Evolutionary conservation across 805 yeast genomes (phyloP), one percentile per base, ranked within the genome.

Genomic region (Priceomyces haplophilus): DNA sequence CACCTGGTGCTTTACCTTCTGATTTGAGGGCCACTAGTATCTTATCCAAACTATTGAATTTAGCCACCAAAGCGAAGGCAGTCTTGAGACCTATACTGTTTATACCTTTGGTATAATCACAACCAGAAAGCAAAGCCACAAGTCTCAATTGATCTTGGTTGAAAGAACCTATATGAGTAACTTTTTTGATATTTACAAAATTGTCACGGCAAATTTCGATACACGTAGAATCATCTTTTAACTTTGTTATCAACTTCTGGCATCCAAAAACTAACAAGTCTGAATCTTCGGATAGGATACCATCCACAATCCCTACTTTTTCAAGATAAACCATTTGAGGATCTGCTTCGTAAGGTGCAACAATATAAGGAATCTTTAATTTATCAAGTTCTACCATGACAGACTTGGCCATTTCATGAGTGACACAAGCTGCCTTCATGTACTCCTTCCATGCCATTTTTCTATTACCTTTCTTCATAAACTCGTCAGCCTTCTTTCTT

Each of bases 261-360:
- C 95, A 87, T 0, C 99, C 99, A 69, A 91, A 93, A 1, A 93
- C 75, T 17, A 93, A 67, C 50, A 93, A 70, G 65, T 93, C 99
- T 0, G 97, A 89, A 59, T 93, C 99, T 57, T 93, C 99, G 33
- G 96, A 83, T 7, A 93, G 72, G 4, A 93, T 86, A 0, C 91
- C 98, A 47, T 88, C 84, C 4, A 88, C 91, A 1, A 80, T 40
- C 0, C 91, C 91, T 0, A 64, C 49, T 45, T 79, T 78, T 58
- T 91, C 98, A 34, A 93, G 72, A 54, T 82, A 88, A 7, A 90
- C 98, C 85, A 93, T 79, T 61, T 93, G 99, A 1, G 99, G 85
- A 61, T 93, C 99, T 0, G 99, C 99, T 65, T 93, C 99, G 59
- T 88, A 93, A 0, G 99, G 99, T 0, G 99, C 98, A 7, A 93